Percentiles rank a stretch among this genome's conserved stretches.
Conservation (phyloP, 129 eudicot genomes). For the Helianthus tuberosus region DNA sequence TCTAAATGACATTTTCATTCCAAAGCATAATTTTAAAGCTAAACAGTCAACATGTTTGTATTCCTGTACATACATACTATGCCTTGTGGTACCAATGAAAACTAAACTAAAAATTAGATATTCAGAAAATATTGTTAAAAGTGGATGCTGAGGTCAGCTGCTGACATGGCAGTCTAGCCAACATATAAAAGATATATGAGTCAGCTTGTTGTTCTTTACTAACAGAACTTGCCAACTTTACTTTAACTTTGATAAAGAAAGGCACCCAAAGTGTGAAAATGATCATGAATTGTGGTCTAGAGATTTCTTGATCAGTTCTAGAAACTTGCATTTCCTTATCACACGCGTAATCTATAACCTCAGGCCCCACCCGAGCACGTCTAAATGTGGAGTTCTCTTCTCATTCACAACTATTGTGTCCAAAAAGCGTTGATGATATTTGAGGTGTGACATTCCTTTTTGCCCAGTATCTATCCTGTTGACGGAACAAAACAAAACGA, state of each 20-base stretch:
- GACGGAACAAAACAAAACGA: too few relatives aligned
- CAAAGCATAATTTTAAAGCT: slow-evolving; percentile 33
- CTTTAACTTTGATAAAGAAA: slow-evolving; percentile 43
- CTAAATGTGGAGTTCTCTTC: too few relatives aligned
- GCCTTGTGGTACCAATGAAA: slow-evolving; percentile 36
- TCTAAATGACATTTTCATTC: neutral
- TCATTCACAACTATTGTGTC: too few relatives aligned
- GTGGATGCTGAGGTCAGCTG: slow-evolving; percentile 49
- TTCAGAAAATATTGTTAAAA: slow-evolving; percentile 24
- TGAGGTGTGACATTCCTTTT: too few relatives aligned
- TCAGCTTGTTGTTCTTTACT: slow-evolving; percentile 23
- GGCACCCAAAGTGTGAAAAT: slow-evolving; percentile 30
- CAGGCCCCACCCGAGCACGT: too few relatives aligned
- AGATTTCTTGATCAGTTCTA: neutral
- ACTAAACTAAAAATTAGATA: slow-evolving; percentile 41
- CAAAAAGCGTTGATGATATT: too few relatives aligned
- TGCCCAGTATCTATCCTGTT: too few relatives aligned
- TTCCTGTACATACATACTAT: slow-evolving; percentile 34
- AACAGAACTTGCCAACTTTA: slow-evolving; percentile 37
- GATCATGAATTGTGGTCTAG: slow-evolving; percentile 17
- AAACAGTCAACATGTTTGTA: slow-evolving; percentile 30
- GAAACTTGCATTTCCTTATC: too few relatives aligned
- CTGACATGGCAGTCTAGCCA: slow-evolving; percentile 42
- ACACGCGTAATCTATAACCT: too few relatives aligned
- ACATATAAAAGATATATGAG: slow-evolving; percentile 28